phyloP scores from a whole-genome alignment of 805 yeast genomes.

The Starmerella bombicola region DNA sequence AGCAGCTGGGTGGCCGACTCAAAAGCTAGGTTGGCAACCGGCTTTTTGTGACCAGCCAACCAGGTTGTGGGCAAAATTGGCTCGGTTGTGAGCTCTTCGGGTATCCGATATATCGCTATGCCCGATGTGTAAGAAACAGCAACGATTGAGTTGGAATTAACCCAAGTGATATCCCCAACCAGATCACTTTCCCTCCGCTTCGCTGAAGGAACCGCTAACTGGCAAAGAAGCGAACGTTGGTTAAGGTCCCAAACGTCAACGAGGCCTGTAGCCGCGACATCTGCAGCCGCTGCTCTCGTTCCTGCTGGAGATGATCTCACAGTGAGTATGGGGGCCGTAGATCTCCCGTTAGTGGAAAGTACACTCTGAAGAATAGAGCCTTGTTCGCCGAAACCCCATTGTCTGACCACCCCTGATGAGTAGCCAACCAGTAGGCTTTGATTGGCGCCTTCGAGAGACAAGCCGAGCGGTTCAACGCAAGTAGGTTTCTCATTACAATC shows the following conservation, averaged over 20 bases:
- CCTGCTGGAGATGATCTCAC: conserved; percentile 5
- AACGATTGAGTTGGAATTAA: conserved; percentile 4
- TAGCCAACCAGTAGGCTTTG: conserved; percentile 9
- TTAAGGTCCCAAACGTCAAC: conserved; percentile 10
- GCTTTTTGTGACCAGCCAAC: conserved; percentile 10
- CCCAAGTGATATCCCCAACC: conserved; percentile 6
- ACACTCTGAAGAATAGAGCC: conserved; percentile 8
- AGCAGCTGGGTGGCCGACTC: conserved; percentile 41
- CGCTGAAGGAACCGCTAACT: not conserved
- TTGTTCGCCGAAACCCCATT: conserved; percentile 4
- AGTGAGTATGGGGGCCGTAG: conserved; percentile 2
- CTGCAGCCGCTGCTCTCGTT: conserved; percentile 1
- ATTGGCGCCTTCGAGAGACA: not conserved
- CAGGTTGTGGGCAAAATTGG: not conserved
- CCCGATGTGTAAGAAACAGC: conserved; percentile 6
- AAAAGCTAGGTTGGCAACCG: conserved; percentile 45
- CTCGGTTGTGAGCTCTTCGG: not conserved
- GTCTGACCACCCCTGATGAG: conserved; percentile 8
- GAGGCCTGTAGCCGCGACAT: conserved; percentile 2
- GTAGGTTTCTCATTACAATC: conserved; percentile 6
- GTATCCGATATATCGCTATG: conserved; percentile 2
- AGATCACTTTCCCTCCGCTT: not conserved
- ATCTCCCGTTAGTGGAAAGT: conserved; percentile 3
- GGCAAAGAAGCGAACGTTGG: conserved; percentile 2
- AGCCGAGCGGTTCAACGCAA: conserved; percentile 4